Conservation (phyloP, 1,284 basidiomycete species). For the Malassezia psittaci region DNA sequence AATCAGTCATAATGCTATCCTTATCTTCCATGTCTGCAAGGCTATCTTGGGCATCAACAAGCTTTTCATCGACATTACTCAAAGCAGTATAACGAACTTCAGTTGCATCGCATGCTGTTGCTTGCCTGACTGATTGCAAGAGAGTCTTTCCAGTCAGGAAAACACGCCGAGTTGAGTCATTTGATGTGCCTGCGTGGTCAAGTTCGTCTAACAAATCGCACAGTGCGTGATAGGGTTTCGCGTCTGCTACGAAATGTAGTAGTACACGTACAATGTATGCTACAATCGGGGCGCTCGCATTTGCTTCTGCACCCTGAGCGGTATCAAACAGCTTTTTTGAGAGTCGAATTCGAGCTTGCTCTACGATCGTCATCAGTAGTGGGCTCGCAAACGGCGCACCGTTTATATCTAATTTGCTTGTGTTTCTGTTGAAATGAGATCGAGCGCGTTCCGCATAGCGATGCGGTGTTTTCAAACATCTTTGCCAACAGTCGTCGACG, state of each 20-base stretch:
- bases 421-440: slow-evolving; percentile 24
- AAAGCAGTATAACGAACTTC: background rate
- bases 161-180: background rate
- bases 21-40: background rate
- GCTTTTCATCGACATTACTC: background rate
- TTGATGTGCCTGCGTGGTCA: background rate
- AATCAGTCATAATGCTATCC: too few species aligned
- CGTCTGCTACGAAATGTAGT: slow-evolving; percentile 51
- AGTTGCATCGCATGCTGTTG: background rate
- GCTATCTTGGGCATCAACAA: background rate
- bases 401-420: too few species aligned
- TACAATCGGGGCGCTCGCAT: slow-evolving; percentile 6
- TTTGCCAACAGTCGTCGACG: slow-evolving; percentile 72
- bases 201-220: background rate
- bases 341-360: slow-evolving; percentile 12
- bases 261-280: slow-evolving; percentile 12
- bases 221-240: slow-evolving; percentile 5
- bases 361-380: slow-evolving; percentile 59
- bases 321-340: slow-evolving; percentile 53
- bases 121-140: background rate
- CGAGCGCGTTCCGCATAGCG: slow-evolving; percentile 68
- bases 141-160: background rate
- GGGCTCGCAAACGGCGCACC: slow-evolving; percentile 52
- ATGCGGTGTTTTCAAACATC: slow-evolving; percentile 75
- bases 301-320: slow-evolving; percentile 53